phyloP scores from a whole-genome alignment of 73 alveolate genomes.

The Tetrahymena borealis region DNA sequence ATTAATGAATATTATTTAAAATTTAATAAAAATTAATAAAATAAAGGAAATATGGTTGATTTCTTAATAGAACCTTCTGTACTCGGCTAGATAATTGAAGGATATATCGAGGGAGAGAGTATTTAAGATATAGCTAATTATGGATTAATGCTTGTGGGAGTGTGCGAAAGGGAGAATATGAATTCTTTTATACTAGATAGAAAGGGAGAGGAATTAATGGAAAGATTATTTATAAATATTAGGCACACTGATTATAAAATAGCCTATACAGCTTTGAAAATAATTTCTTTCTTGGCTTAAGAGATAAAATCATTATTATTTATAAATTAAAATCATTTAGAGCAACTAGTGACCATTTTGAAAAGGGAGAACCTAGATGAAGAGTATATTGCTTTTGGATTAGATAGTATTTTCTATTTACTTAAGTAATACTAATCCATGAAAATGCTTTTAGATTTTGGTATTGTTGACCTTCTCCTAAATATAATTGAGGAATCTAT shows the following conservation, averaged over 20 bases:
- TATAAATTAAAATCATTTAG: neutral
- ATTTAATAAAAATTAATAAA: neutral
- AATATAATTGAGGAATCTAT: neutral
- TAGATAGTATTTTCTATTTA: neutral
- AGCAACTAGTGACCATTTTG: neutral
- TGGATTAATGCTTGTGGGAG: neutral
- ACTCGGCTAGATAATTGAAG: neutral
- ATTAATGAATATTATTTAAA: neutral
- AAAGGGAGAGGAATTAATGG: neutral
- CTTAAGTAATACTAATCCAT: neutral
- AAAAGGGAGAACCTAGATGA: neutral
- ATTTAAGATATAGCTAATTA: neutral
- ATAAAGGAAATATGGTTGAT: neutral
- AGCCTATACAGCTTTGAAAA: neutral
- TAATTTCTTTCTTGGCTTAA: neutral
- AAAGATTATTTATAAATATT: neutral
- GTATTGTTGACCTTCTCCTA: neutral
- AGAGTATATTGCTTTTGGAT: neutral
- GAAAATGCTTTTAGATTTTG: neutral
- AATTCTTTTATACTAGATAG: neutral
- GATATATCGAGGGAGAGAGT: neutral
- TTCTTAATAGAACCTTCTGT: neutral
- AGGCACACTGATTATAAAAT: neutral
- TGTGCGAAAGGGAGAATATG: neutral
- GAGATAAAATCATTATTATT: neutral